Base-by-base conservation (phyloP, 1,284 basidiomycete genomes). In the Apiotrichum veenhuisii region DNA sequence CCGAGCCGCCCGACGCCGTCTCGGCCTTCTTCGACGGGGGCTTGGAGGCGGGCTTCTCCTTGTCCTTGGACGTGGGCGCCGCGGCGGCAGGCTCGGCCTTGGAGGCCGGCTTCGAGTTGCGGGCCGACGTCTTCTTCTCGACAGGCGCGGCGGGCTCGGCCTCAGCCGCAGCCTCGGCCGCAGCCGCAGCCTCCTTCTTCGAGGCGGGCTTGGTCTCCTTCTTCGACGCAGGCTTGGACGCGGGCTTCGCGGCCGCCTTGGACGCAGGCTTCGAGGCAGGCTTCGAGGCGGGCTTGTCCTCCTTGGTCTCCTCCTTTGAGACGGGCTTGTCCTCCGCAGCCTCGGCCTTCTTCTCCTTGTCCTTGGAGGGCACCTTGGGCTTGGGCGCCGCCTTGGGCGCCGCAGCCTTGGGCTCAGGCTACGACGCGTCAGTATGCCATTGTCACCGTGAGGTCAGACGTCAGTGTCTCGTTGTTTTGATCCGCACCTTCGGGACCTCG, bases 11-110 rank as follows among this genome's bases (percentile, higher is more conserved):
- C 27, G 11, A 30, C 33, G 58, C 60, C 36, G 58, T 65, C 27
- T 64, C 52, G 17, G 62, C 66, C 12, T 67, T 66, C 10, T 64
- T 61, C 1, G 78, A 58, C 37, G 44, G 45, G 44, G 34, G 45
- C 54, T 42, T 55, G 5, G 49, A 53, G 14, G 49, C 54, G 12
- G 36, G 40, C 22, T 60, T 42, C 33, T 49, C 55, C 54, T 61
- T 54, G 36, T 55, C 51, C 38, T 51, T 27, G 25, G 54, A 55
- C 30, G 43, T 51, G 46, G 58, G 57, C 63, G 22, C 20, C 5
- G 20, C 41, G 15, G 40, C 27, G n/a, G 36, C 54, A 17, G 58
- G 41, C 14, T 53, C 61, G 56, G 64, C 41, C 25, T 42, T 33
- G 7, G 34, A 38, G 34, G n/a, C 20, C 11, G n/a, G 33, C 45